Percentiles rank a stretch among this genome's conserved stretches.
phyloP scores from a whole-genome alignment of 2,329 filamentous ascomycete species.

The Botrytis cinerea region DNA sequence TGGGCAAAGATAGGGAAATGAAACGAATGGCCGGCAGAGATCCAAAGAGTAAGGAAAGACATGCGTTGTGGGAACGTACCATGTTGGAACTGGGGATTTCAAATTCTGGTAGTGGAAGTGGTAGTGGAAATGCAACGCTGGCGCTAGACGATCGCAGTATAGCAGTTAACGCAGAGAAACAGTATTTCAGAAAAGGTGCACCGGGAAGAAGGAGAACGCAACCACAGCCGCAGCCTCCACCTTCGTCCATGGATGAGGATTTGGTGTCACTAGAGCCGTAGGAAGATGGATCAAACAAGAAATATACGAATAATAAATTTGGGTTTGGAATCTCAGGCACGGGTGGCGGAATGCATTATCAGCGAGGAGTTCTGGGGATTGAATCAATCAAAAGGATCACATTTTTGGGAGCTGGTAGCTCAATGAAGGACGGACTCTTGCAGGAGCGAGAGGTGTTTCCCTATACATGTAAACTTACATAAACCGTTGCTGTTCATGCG shows the following conservation, averaged over 20 bases:
- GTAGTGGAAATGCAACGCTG: slow-evolving; percentile 30
- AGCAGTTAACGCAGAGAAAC: slow-evolving; percentile 61
- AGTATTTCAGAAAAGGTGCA: slow-evolving; percentile 51
- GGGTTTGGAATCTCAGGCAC: not conserved
- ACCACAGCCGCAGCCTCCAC: slow-evolving; percentile 9
- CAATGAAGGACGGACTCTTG: not conserved
- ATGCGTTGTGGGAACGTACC: slow-evolving; percentile 61
- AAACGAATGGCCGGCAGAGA: slow-evolving; percentile 54
- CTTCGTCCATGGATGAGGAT: slow-evolving; percentile 8
- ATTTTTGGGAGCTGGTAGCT: not conserved
- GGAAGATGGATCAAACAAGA: not conserved
- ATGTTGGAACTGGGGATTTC: slow-evolving; percentile 49
- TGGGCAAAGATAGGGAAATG: slow-evolving; percentile 65
- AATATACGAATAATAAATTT: slow-evolving; percentile 16
- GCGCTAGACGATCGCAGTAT: slow-evolving; percentile 62
- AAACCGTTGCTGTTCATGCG: not conserved
- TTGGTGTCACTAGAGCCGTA: slow-evolving; percentile 19
- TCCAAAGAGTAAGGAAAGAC: slow-evolving; percentile 54
- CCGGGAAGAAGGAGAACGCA: slow-evolving; percentile 31
- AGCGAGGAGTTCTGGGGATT: slow-evolving; percentile 18
- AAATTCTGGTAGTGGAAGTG: slow-evolving; percentile 11
- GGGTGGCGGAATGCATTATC: slow-evolving; percentile 1
- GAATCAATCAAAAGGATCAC: slow-evolving; percentile 11
- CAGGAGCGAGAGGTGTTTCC: not conserved
- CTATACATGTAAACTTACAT: slow-evolving; percentile 14